phyloP scores from a whole-genome alignment of 164 flowering plant genomes.

The Cinnamomum micranthum region DNA sequence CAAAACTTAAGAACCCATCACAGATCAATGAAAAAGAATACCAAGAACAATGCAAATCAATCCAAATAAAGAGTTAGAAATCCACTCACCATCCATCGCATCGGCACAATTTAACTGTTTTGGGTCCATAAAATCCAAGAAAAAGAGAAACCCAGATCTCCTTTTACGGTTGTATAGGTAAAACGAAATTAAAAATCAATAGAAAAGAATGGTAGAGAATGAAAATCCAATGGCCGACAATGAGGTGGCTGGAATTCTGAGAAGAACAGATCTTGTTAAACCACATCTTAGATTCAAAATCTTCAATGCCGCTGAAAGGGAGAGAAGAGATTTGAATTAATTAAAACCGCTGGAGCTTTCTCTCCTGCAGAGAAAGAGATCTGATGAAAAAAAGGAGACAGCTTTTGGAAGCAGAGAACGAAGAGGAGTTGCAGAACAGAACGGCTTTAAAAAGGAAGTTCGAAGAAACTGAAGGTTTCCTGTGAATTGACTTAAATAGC shows the following conservation, averaged over 20 bases:
- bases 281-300: conserved; percentile 41
- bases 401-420: neutral
- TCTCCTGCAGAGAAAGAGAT: neutral
- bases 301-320: neutral
- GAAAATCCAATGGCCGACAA: conserved; percentile 70
- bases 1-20: neutral
- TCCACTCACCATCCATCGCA: conserved; percentile 19
- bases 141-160: neutral
- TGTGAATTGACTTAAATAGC: neutral
- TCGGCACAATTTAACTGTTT: conserved; percentile 13
- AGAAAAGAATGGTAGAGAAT: conserved; percentile 62
- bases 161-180: conserved; percentile 60
- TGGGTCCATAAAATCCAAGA: conserved; percentile 16
- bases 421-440: neutral
- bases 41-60: neutral
- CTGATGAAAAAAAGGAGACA: neutral
- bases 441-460: neutral
- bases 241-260: conserved; percentile 63
- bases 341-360: neutral
- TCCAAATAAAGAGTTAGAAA: neutral
- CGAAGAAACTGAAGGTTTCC: neutral
- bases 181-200: conserved; percentile 51
- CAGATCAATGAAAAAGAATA: neutral
- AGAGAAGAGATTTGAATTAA: neutral
- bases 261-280: conserved; percentile 58